Conservation (phyloP, 2,329 filamentous ascomycete species). For the Paradendryphiella salina region DNA sequence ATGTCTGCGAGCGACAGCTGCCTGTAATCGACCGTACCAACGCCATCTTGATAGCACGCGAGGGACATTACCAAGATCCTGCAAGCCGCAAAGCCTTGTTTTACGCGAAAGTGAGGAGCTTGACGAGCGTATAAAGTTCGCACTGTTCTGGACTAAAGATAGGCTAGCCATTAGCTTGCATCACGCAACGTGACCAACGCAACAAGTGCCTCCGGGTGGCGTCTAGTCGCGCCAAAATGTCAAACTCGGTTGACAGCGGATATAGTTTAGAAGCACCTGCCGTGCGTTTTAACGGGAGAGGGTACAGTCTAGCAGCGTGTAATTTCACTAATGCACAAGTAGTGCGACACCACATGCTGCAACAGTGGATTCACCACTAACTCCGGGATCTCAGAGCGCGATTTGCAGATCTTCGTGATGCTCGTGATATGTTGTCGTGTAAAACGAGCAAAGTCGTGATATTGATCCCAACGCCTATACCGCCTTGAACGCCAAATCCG, state of each 20-base stretch:
- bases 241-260: constrained; percentile 28
- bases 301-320: constrained; percentile 9
- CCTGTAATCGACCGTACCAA: neutral
- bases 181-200: constrained; percentile 1
- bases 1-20: neutral
- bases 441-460: constrained; percentile 3
- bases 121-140: constrained; percentile 22
- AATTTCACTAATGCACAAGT: constrained; percentile 23
- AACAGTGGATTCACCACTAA: constrained; percentile 20
- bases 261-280: constrained; percentile 16
- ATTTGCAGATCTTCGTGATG: constrained; percentile 12
- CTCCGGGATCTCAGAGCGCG: constrained; percentile 10
- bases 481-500: constrained; percentile 22
- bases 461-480: constrained; percentile 12
- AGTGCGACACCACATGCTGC: constrained; percentile 19
- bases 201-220: constrained; percentile 8
- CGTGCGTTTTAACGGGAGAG: constrained; percentile 17
- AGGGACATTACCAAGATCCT: constrained; percentile 1
- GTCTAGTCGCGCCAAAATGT: constrained; percentile 15
- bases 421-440: constrained; percentile 6
- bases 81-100: constrained; percentile 1
- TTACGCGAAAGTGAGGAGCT: constrained; percentile 11
- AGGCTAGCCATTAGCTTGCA: constrained; percentile 8
- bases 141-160: constrained; percentile 2
- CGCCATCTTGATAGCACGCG: neutral